Percentiles rank a stretch among this genome's conserved stretches.
Evolutionary conservation across 1,139 yeast species (phyloP).

Genomic region (Diutina neorugosa): DNA sequence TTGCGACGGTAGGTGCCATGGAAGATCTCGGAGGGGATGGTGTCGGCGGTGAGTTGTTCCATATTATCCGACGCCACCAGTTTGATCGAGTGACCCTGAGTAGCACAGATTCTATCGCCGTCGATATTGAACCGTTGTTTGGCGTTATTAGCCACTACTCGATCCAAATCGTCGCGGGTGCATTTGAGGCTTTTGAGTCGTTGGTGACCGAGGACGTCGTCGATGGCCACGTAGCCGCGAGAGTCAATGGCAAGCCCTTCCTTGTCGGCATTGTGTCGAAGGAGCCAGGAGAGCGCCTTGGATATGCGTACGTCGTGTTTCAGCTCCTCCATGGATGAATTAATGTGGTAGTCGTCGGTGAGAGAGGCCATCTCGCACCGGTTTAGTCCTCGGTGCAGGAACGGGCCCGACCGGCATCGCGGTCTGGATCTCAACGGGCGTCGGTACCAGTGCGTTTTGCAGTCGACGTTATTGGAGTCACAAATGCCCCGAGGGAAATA

Average conservation of each 20-base stretch:
- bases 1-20: conserved; percentile 70
- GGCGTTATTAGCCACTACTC: conserved; percentile 52
- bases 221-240: conserved; percentile 53
- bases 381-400: not conserved
- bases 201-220: conserved; percentile 41
- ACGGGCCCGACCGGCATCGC: too few species aligned
- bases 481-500: too few species aligned
- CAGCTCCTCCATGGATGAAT: not conserved
- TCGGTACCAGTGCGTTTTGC: too few species aligned
- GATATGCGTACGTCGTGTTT: conserved; percentile 49
- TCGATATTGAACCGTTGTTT: conserved; percentile 54
- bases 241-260: conserved; percentile 53
- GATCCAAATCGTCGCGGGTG: conserved; percentile 42
- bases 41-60: conserved; percentile 18
- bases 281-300: conserved; percentile 59
- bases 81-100: conserved; percentile 78
- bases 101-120: conserved; percentile 54
- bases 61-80: conserved; percentile 31
- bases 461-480: too few species aligned
- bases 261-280: conserved; percentile 76
- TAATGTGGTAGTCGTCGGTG: not conserved
- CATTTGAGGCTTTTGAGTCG: conserved; percentile 45
- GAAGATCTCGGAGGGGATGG: conserved; percentile 25
- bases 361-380: not conserved
- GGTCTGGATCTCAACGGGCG: too few species aligned